Percentiles rank a stretch among this genome's conserved stretches.
phyloP scores from a whole-genome alignment of 768 basidiomycete species.

The Nidula microcarpa region DNA sequence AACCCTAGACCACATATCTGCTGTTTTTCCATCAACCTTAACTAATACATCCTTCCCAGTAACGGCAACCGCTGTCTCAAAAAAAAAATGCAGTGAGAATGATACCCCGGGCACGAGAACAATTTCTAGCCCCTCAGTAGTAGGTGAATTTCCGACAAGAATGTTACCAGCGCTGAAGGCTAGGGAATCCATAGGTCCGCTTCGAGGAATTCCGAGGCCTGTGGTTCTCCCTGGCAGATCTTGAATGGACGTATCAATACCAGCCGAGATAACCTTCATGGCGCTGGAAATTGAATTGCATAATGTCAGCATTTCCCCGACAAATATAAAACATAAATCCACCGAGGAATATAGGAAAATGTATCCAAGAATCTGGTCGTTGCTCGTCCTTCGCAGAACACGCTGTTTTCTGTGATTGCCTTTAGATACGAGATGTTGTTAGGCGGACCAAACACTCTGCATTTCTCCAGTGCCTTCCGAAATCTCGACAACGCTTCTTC shows the following conservation, averaged over 20 bases:
- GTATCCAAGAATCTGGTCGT: conserved; percentile 47
- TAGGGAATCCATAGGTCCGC: conserved; percentile 62
- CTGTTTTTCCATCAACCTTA: conserved; percentile 32
- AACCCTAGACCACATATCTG: conserved; percentile 46
- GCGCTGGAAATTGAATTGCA: conserved; percentile 23
- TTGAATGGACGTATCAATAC: conserved; percentile 56
- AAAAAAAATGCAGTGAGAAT: conserved; percentile 48
- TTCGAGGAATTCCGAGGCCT: conserved; percentile 56
- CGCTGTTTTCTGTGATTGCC: conserved; percentile 33
- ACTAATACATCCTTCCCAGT: conserved; percentile 47
- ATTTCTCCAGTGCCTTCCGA: conserved; percentile 27
- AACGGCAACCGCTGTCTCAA: conserved; percentile 45
- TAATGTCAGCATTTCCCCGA: neutral
- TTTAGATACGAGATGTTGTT: conserved; percentile 55
- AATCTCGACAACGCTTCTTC: conserved; percentile 43
- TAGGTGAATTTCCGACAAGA: conserved; percentile 49
- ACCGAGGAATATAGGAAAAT: conserved; percentile 41
- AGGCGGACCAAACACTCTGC: conserved; percentile 51
- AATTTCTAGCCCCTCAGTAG: conserved; percentile 55
- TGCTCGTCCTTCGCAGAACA: conserved; percentile 37
- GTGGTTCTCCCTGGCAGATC: conserved; percentile 52
- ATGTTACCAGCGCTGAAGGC: conserved; percentile 56
- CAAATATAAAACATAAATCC: conserved; percentile 3
- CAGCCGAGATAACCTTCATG: conserved; percentile 50
- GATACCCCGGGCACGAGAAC: conserved; percentile 38